Base-by-base conservation (phyloP, 2,329 filamentous ascomycete species). In the Colletotrichum limetticola region DNA sequence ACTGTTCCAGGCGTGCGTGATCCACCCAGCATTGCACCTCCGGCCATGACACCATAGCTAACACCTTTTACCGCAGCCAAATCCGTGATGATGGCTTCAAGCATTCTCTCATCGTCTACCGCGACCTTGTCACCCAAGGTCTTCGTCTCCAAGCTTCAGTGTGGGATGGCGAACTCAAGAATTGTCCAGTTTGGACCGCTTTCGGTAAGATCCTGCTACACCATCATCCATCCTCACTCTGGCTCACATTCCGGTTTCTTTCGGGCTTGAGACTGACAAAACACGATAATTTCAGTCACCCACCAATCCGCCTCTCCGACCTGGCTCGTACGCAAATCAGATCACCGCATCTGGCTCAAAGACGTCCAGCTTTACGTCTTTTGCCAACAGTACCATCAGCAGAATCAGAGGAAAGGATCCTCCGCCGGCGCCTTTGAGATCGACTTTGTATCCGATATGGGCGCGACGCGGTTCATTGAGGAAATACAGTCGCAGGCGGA, bases 121-220 rank as follows among this genome's bases (percentile, higher is more conserved):
- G 87, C 72, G 90, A 92, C 75, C 63, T 75, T 1, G 80, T 83
- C 28, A 88, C 86, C 1, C 80, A 82, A 11, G 86, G 86, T 2
- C 70, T 88, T 2, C 86, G 90, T 14, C 85, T 92, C 0, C 89
- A 91, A 60, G 88, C 89, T 14, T 84, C 87, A 1, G 85, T 90
- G 0, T 86, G 85, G 83, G 85, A 87, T n/a, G 90, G 89, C 2
- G 85, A 87, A 64, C 77, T 91, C 62, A 83, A 82, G 35, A 83
- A 83, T 63, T 90, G 88, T 76, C 90, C 90, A 1, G 85, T 92
- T 9, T 92, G 90, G 90, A 92, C 90, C 2, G 90, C 90, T 2
- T 92, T 92, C 76, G 82, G 90, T 91, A 82, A 30, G 86, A 35
- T 35, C 37, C 62, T 28, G 8, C 24, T 19, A 12, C 12, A 6